Conservation (phyloP, 139 green algal genomes). For the Astrephomene gubernaculifera region DNA sequence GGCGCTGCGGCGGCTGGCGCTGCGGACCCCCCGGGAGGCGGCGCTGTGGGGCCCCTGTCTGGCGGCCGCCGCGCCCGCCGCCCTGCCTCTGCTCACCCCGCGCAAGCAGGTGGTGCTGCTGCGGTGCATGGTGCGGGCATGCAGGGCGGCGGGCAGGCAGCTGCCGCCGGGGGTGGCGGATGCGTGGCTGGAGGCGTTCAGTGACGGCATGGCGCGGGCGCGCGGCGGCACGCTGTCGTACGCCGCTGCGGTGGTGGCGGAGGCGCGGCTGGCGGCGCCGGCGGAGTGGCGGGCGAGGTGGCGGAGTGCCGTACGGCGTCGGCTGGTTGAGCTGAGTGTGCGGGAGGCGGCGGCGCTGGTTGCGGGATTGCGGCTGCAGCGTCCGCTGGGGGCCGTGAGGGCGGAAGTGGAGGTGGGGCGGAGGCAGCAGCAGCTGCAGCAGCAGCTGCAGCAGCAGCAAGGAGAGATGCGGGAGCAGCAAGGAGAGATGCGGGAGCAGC, state of each 20-base stretch:
- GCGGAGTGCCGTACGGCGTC: background rate
- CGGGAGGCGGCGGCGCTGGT: constrained; percentile 15
- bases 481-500: background rate
- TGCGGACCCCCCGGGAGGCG: background rate
- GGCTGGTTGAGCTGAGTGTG: background rate
- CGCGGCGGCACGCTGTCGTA: constrained; percentile 7
- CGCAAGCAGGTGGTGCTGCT: constrained; percentile 40
- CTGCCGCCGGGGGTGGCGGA: background rate
- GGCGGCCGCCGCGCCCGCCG: background rate
- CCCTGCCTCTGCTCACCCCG: background rate
- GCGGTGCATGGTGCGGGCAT: background rate
- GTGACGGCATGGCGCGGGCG: background rate
- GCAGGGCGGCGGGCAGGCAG: background rate
- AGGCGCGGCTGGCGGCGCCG: background rate
- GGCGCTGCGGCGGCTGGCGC: constrained; percentile 21
- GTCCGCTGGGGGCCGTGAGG: background rate
- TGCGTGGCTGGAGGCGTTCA: constrained; percentile 19
- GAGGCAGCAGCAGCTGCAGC: background rate
- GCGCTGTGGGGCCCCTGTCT: constrained; percentile 13
- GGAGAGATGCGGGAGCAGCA: background rate
- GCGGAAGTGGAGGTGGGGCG: background rate
- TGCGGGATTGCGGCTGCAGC: constrained; percentile 16
- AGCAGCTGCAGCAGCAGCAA: background rate
- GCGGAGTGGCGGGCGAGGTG: background rate
- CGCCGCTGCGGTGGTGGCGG: background rate